phyloP scores from a whole-genome alignment of 2,329 filamentous ascomycete genomes.

The Fusarium neocosmosporiellum region DNA sequence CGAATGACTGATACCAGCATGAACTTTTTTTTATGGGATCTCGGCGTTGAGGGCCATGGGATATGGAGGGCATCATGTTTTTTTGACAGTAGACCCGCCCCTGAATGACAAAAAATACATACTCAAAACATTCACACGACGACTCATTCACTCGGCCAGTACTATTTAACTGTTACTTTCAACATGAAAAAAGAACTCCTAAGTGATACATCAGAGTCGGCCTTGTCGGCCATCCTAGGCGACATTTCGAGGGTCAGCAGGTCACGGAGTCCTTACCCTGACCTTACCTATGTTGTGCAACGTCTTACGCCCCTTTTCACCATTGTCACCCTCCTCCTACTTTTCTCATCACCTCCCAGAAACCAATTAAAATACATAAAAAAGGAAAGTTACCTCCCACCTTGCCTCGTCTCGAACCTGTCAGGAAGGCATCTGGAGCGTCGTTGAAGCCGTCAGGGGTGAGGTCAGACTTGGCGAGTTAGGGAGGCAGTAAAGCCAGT shows the following conservation, averaged over 20 bases:
- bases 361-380: conserved; percentile 47
- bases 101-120: conserved; percentile 38
- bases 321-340: conserved; percentile 13
- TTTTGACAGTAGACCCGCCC: conserved; percentile 42
- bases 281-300: conserved; percentile 59
- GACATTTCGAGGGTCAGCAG: conserved; percentile 46
- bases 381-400: conserved; percentile 39
- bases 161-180: conserved; percentile 15
- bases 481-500: conserved; percentile 8
- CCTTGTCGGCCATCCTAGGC: conserved; percentile 30
- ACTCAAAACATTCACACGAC: conserved; percentile 22
- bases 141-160: not conserved
- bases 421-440: conserved; percentile 8
- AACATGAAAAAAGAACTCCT: conserved; percentile 35
- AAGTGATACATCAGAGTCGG: conserved; percentile 40
- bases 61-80: conserved; percentile 46
- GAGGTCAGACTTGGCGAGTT: conserved; percentile 16
- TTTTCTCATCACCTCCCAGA: conserved; percentile 27
- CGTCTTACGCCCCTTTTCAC: conserved; percentile 31
- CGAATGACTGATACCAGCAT: conserved; percentile 51
- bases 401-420: conserved; percentile 22
- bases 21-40: conserved; percentile 46
- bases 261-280: conserved; percentile 63
- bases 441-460: not conserved
- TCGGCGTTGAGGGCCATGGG: conserved; percentile 51